phyloP scores from a whole-genome alignment of 768 basidiomycete species.

The Tylopilus subfusipes region DNA sequence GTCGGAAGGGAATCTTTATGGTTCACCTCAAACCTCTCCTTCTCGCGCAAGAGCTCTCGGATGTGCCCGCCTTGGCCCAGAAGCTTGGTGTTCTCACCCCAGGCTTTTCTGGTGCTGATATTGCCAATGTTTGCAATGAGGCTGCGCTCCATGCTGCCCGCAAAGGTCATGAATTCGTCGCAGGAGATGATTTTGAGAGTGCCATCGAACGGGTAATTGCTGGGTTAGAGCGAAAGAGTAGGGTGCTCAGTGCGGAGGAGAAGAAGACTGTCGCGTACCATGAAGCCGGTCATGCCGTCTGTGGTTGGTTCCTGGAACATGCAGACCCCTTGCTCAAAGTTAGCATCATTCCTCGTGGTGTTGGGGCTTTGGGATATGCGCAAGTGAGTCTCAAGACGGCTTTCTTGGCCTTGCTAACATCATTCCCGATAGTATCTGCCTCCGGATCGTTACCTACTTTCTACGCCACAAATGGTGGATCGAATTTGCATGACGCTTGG shows the following conservation, averaged over 20 bases:
- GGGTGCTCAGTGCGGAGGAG: slow-evolving; percentile 90
- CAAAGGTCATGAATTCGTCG: slow-evolving; percentile 70
- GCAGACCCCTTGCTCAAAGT: slow-evolving; percentile 97
- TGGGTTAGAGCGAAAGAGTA: slow-evolving; percentile 92
- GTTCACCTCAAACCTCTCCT: slow-evolving; percentile 88
- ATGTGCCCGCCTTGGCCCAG: slow-evolving; percentile 64
- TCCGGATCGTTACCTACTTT: slow-evolving; percentile 92
- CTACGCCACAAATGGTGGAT: slow-evolving; percentile 91
- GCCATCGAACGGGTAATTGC: slow-evolving; percentile 98
- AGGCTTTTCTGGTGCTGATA: slow-evolving; percentile 98
- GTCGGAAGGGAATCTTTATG: slow-evolving; percentile 88
- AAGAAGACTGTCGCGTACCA: slow-evolving; percentile 99
- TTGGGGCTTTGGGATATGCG: slow-evolving; percentile 94
- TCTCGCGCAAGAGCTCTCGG: slow-evolving; percentile 51
- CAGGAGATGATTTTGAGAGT: slow-evolving; percentile 87
- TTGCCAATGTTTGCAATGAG: slow-evolving; percentile 99
- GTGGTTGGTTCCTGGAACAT: slow-evolving; percentile 97
- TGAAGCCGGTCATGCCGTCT: slow-evolving; percentile 97
- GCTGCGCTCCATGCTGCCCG: slow-evolving; percentile 94
- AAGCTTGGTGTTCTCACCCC: slow-evolving; percentile 96
- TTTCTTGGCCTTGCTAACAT: slow-evolving; percentile 7
- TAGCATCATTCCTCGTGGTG: slow-evolving; percentile 95
- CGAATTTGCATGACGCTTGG: slow-evolving; percentile 99
- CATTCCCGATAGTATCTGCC: slow-evolving; percentile 69
- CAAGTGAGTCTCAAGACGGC: slow-evolving; percentile 51